These are phyloP conservation scores for Botrytis squamosa DNA, from an alignment of 2,329 filamentous ascomycete genomes.

Conservation along the genomic window DNA sequence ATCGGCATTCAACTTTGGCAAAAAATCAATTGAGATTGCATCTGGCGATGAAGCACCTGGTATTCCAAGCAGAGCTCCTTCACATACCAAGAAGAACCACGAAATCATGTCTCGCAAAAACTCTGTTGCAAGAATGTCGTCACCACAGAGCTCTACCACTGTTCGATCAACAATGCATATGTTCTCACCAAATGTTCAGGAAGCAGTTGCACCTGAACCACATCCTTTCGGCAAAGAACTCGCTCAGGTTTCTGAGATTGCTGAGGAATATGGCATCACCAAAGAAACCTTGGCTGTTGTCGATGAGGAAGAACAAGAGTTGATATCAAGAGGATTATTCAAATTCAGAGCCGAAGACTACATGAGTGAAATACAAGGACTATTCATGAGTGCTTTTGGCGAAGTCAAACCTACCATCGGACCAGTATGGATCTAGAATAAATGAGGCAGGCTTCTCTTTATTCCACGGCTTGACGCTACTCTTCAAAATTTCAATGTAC, in stretches of 20 bases:
- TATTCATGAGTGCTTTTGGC: slow-evolving; percentile 43
- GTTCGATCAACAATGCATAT: slow-evolving; percentile 52
- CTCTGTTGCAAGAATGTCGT: slow-evolving; percentile 61
- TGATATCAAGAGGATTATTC: slow-evolving; percentile 67
- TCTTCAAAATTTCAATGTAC: slow-evolving; percentile 11
- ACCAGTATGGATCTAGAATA: slow-evolving; percentile 37
- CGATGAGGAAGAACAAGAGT: slow-evolving; percentile 71
- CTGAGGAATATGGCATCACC: slow-evolving; percentile 74
- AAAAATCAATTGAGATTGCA: slow-evolving; percentile 39
- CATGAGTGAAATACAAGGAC: slow-evolving; percentile 70
- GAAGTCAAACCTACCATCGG: slow-evolving; percentile 32
- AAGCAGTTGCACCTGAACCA: slow-evolving; percentile 41
- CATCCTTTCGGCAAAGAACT: slow-evolving; percentile 89
- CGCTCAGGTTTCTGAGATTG: slow-evolving; percentile 88
- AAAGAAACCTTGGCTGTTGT: slow-evolving; percentile 56
- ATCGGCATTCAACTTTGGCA: slow-evolving; percentile 59
- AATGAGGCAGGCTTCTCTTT: slow-evolving; percentile 29
- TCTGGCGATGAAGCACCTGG: slow-evolving; percentile 50
- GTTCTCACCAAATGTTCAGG: slow-evolving; percentile 35
- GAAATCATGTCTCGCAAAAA: slow-evolving; percentile 70
- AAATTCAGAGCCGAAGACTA: slow-evolving; percentile 82
- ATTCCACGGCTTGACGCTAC: slow-evolving; percentile 2
- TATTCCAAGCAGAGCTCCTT: slow-evolving; percentile 76
- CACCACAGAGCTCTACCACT: slow-evolving; percentile 57
- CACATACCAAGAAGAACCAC: slow-evolving; percentile 85